Base-by-base conservation (phyloP, 257 asterid genomes). In the Apocynum venetum region DNA sequence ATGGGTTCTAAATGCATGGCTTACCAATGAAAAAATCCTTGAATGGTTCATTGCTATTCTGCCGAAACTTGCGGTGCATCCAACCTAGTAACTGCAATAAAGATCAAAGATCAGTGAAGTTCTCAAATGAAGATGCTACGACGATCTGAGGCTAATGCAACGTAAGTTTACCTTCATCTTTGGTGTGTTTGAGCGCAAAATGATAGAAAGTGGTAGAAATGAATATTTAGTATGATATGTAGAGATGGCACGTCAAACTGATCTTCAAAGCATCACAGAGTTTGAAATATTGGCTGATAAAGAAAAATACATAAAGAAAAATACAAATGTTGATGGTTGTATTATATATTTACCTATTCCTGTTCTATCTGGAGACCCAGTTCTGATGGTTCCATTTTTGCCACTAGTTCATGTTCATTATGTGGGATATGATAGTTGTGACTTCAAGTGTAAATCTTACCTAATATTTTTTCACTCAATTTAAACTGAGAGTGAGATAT, bases 51-150 rank as follows among this genome's bases (percentile, higher is more conserved):
- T 69, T 78, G 89, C 80, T 90, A 83, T 84, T 91, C 88, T 91
- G 97, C 86, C 86, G 83, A 75, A 96, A 88, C 92, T 93, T 93
- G 67, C 97, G 93, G 80, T 96, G 99, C 98, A 93, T 89, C 99
- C 99, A 95, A 47, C 96, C 97, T 47, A 95, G 90, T 86, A 95
- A 82, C 99, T 95, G 97, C 92, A 81, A 46, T 46, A 46, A 8
- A 46, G 7, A 46, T 46, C 81, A 77, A 31, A 49, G 76, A 79
- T 17, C 78, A 79, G 61, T 77, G 75, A 71, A 59, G 72, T 14
- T 55, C 44, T 76, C 56, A 65, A 38, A 71, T 46, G 31, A 36
- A 69, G 48, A 60, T 65, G 36, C 40, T 14, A 19, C 43, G 60
- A 38, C 9, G 63, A 63, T 47, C 20, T 47, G 31, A 72, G 65